Evolutionary conservation across 2,329 filamentous ascomycete genomes (phyloP).

Genomic region (Phoma herbarum): DNA sequence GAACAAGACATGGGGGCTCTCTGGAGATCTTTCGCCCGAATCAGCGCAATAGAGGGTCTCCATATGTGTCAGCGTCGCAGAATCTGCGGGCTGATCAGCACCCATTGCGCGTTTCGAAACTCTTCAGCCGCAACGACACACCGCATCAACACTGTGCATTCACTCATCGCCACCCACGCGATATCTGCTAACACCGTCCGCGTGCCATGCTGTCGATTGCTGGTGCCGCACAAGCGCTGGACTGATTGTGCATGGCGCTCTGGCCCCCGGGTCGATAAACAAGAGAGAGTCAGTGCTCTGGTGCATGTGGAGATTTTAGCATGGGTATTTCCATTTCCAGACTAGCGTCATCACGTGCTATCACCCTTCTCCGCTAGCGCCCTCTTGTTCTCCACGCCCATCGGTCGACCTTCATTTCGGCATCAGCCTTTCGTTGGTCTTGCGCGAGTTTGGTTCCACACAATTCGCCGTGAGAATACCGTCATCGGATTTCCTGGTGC

Average conservation of each 20-base stretch:
- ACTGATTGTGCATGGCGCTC: conserved; percentile 20
- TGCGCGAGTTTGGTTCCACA: conserved; percentile 12
- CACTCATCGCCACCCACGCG: background rate
- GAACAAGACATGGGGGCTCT: conserved; percentile 14
- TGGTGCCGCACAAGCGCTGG: conserved; percentile 19
- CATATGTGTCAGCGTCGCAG: conserved; percentile 21
- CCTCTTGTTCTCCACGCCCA: conserved; percentile 13
- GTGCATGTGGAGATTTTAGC: conserved; percentile 19
- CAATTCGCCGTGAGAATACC: conserved; percentile 19
- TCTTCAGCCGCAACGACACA: conserved; percentile 18
- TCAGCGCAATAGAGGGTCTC: conserved; percentile 11
- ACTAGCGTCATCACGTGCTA: conserved; percentile 12
- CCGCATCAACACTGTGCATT: conserved; percentile 8
- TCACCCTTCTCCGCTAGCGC: conserved; percentile 1
- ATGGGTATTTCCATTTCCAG: background rate
- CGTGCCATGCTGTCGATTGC: conserved; percentile 8
- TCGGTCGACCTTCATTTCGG: conserved; percentile 23
- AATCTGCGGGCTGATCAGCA: conserved; percentile 18
- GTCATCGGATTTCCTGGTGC: conserved; percentile 16
- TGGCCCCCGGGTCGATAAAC: conserved; percentile 19
- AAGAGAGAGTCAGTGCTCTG: conserved; percentile 14
- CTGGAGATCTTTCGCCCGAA: conserved; percentile 22
- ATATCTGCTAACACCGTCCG: background rate
- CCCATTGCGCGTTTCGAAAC: conserved; percentile 17
- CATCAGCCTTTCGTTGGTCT: conserved; percentile 13